Base-by-base conservation (phyloP, 1,284 basidiomycete genomes). In the Puccinia hordei region DNA sequence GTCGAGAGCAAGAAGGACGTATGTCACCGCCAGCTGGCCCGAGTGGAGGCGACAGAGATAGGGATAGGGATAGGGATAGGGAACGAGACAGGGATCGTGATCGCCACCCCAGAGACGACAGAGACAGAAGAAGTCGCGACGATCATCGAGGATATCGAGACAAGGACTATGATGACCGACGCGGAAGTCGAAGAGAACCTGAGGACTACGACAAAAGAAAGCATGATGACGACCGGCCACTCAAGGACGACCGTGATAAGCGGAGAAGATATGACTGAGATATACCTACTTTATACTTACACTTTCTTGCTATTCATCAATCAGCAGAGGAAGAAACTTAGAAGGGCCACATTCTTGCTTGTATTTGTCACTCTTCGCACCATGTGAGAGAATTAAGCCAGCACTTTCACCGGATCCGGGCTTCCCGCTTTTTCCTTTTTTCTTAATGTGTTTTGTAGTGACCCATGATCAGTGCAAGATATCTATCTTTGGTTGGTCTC, bases 161-260 rank as follows among this genome's bases (percentile, higher is more conserved):
- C 55, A 65, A 44, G 44, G 73, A 65, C 44, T 63, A 76, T 27
- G 59, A 65, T 76, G 76, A 71, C 38, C 44, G 49, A 3, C 65
- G 65, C 17, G 30, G 53, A 51, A 71, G 76, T 69, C 44, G 41
- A 2, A 76, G 74, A 68, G 61, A 65, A 46, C 61, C 44, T 17
- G 76, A 79, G 24, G 76, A 79, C 41, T 71, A 71, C 51, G 76
- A 79, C 17, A 79, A 79, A 33, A 68, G 76, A 22, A 63, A 65
- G 22, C 53, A 57, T 71, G 66, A 71, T 35, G 76, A 69, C 55
- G 66, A 71, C 49, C 51, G 76, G 57, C 49, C 46, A 41, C 22
- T 49, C 17, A 57, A 69, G 51, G 76, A 79, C 35, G 76, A 79
- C 19, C 65, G 76, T 41, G 76, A 79, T 27, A 79, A 79, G 53